Evolutionary conservation across 2,329 filamentous ascomycete species (phyloP), one percentile per base, ranked within the genome.

Genomic region (Aspergillus aculeatinus): DNA sequence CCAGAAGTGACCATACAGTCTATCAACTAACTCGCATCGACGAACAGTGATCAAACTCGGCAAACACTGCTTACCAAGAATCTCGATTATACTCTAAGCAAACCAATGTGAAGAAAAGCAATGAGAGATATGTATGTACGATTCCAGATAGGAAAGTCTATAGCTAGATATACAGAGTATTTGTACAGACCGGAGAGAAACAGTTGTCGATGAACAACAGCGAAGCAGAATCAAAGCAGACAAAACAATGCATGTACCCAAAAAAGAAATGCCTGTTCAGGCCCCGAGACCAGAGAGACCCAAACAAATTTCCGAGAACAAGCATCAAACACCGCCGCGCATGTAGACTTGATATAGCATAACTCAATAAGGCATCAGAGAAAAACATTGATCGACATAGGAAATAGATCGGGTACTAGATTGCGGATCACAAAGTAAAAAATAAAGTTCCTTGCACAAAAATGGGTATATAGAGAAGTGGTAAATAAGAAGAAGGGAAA

Each of bases 281-380:
- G 27, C 7, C 27, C 27, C 27, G 9, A 29, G 12, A 35, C 11
- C 33, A 23, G 4, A 4, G 4, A 23, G 1, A 23, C 23, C 23
- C 4, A 35, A 35, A 16, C 11, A 12, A 12, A 35, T 35, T 16
- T 35, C 33, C 33, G 39, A 44, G 16, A 33, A 33, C 4, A 35
- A 10, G 12, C 33, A 9, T 44, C 14, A 5, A 44, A n/a, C 14
- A 44, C 6, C 39, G 16, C 16, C 39, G 16, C 39, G 39, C 39
- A 44, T 44, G 14, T 44, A 6, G 9, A 44, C 39, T 44, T 44
- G 39, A 44, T 16, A 44, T 19, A 44, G 39, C 39, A 44, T 44
- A 19, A 44, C 9, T 44, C 39, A 55, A 48, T 55, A 55, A 48
- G 21, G 31, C 27, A 48, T 55, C n/a, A 23, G 25, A 55, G 47